Conservation (phyloP, 192 early-diverging fungal species). For the Coemansia sp. region DNA sequence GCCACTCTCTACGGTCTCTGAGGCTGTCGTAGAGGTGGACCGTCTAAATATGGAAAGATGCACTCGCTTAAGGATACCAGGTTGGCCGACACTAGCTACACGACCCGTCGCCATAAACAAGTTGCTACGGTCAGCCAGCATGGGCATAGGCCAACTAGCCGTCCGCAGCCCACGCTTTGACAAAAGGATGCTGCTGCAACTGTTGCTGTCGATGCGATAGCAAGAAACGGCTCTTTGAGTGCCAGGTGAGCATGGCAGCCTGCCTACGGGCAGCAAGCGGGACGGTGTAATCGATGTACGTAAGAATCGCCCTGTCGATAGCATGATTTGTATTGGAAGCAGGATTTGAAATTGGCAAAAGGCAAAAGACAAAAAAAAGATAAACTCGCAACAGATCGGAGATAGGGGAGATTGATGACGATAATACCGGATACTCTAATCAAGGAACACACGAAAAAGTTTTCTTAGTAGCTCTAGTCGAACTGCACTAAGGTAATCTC, state of each 20-base stretch:
- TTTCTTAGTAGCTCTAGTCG: slow-evolving; percentile 23
- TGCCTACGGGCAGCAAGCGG: background rate
- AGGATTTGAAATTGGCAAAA: background rate
- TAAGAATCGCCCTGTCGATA: background rate
- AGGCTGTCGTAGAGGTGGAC: background rate
- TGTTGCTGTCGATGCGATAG: background rate
- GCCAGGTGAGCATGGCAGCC: background rate
- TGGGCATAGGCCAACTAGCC: background rate
- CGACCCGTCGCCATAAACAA: background rate
- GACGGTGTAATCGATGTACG: background rate
- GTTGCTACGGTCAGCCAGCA: background rate
- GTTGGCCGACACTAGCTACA: background rate
- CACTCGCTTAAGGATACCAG: background rate
- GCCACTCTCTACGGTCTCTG: background rate
- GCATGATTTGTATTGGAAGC: background rate
- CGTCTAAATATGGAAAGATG: background rate
- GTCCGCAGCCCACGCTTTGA: background rate
- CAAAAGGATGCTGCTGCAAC: background rate
- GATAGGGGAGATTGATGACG: background rate
- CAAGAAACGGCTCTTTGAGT: background rate
- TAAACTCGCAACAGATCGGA: background rate
- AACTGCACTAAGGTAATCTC: slow-evolving; percentile 76
- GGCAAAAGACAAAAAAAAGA: background rate
- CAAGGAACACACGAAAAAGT: background rate
- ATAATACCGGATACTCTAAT: background rate